Base-by-base conservation (phyloP, 192 early-diverging fungal species). In the Coemansia sp. region DNA sequence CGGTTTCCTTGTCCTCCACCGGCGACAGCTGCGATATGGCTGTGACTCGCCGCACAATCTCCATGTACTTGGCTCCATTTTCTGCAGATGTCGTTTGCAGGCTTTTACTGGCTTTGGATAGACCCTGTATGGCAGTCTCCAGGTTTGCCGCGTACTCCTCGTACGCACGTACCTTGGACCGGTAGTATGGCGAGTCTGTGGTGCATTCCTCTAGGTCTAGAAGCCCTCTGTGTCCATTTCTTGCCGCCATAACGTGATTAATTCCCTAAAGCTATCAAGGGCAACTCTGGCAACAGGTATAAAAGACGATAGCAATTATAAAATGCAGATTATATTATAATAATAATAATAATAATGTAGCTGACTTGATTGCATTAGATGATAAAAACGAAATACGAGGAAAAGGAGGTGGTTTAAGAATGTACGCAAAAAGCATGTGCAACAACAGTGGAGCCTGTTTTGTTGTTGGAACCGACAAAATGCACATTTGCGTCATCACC, bases 141-240 rank as follows among this genome's bases (percentile, higher is more conserved):
- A 79, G 74, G 13, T 28, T 42, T n/a, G 30, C 53, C 10, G 66
- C 69, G 25, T 76, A 83, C 21, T 73, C 74, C 26, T 83, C 81
- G 33, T 68, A 72, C 35, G 58, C 56, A 9, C 69, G 70, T 55
- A 83, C 61, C 42, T 62, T 61, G 33, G 39, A 59, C 29, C 81
- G 67, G 66, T 67, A 79, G 28, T 65, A 58, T 21, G 81, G 81
- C 28, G 81, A 73, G 70, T 83, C 81, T 0, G 65, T 33, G 16
- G 70, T 37, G 59, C 75, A 45, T n/a, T 78, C 74, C 34, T 64
- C 61, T 13, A 83, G 37, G 53, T 72, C 64, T 12, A 83, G 63
- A 58, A 83, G 58, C 20, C 29, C 63, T 40, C 53, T 53, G 45
- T 61, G 12, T 57, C 37, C 48, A 51, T 51, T 51, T 21, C 48